Base-by-base conservation (phyloP, 2,329 filamentous ascomycete species). In the Aspergillus piperis region DNA sequence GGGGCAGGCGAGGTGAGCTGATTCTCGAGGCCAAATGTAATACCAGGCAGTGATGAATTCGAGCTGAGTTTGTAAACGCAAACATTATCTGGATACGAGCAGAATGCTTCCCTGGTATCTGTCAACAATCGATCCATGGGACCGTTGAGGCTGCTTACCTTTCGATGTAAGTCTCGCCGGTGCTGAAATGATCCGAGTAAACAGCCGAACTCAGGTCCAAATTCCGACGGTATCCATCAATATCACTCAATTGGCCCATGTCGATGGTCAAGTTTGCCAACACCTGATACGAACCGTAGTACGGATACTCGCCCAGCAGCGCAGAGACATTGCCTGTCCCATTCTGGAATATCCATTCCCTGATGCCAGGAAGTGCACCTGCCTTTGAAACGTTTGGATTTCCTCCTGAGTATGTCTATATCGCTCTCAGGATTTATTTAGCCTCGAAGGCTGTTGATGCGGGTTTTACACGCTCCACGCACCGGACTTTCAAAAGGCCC, bases 11-110 rank as follows among this genome's bases (percentile, higher is more conserved):
- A 66, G 1, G 76, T 66, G 2, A 80, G 69, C 8, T 69, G 62
- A 59, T 84, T 83, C 21, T 80, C 77, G 2, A 84, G 68, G 2
- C 65, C 66, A 8, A 85, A 57, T 0, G 70, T 71, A 0, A 85
- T 63, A 0, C 54, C 60, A 2, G 83, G 82, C 2, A 85, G 68
- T 0, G 62, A 51, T 2, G 25, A 39, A 0, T 66, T 65, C 0
- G 75, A 74, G 0, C 59, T 55, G 2, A 80, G 47, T 2, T 68
- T 63, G 50, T 79, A 80, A 1, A 79, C 71, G 47, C 78, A 81
- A 7, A 78, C 72, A 27, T 77, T 70, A 56, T 79, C 74, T 0
- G 78, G 77, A 39, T 74, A 75, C 0, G 64, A 67, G 54, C 68
- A 71, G 36, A 67, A 67, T 1, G 56, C 52, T n/a, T 49, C 52